Conservation (phyloP, 202 grass and related monocot species). For the Panicum virgatum region DNA sequence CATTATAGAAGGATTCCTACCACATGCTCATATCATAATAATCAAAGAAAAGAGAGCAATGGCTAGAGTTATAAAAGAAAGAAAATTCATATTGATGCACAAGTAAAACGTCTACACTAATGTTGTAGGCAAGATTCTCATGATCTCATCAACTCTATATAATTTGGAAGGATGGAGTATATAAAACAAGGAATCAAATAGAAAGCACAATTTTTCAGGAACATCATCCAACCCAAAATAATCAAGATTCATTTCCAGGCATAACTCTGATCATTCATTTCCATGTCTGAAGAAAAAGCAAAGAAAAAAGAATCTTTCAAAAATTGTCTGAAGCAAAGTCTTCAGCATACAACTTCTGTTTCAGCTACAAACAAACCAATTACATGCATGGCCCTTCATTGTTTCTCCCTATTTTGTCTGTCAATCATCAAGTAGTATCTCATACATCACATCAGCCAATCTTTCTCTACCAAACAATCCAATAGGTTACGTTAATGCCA, state of each 20-base stretch:
- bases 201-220: neutral
- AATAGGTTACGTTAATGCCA: slow-evolving; percentile 27
- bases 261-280: too few relatives aligned
- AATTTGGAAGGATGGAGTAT: too few relatives aligned
- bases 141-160: too few relatives aligned
- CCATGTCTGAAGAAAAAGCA: neutral
- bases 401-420: neutral
- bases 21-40: too few relatives aligned
- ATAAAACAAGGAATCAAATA: neutral
- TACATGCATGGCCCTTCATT: neutral
- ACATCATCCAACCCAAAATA: slow-evolving; percentile 7
- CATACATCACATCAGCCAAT: slow-evolving; percentile 16
- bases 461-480: slow-evolving; percentile 31
- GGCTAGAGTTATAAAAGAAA: too few relatives aligned
- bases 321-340: neutral
- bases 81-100: too few relatives aligned
- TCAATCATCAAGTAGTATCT: neutral
- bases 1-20: too few relatives aligned
- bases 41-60: too few relatives aligned
- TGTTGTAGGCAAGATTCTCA: too few relatives aligned
- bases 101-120: too few relatives aligned
- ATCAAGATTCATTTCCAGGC: neutral
- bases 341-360: neutral
- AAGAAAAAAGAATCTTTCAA: neutral
- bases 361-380: neutral